Evolutionary conservation across 768 basidiomycete genomes (phyloP).

Genomic region (Hirschioporus abietinus): DNA sequence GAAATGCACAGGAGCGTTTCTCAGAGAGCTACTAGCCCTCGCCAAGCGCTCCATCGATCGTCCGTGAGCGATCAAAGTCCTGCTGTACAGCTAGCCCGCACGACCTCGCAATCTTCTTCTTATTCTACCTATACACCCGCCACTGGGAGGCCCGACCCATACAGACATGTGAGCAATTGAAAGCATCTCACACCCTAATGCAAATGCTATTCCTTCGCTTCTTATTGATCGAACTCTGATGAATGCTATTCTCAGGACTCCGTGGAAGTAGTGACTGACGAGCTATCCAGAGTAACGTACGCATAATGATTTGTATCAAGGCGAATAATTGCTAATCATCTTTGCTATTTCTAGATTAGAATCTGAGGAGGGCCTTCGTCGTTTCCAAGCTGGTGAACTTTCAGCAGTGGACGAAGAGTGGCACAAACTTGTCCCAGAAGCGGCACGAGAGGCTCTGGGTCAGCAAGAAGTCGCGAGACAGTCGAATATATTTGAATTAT

Average conservation of each 20-base stretch:
- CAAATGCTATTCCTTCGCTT: not conserved
- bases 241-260: not conserved
- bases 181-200: not conserved
- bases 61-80: not conserved
- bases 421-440: slow-evolving; percentile 72
- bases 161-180: slow-evolving; percentile 6
- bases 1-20: not conserved
- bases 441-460: slow-evolving; percentile 64
- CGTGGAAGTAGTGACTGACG: slow-evolving; percentile 16
- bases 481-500: slow-evolving; percentile 81
- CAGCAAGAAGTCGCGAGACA: slow-evolving; percentile 81
- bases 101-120: not conserved
- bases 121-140: not conserved
- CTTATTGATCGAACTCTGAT: slow-evolving; percentile 14
- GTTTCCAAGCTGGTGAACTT: slow-evolving; percentile 64
- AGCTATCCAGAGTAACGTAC: slow-evolving; percentile 22
- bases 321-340: slow-evolving; percentile 13
- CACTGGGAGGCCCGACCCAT: slow-evolving; percentile 3
- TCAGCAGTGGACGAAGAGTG: slow-evolving; percentile 74
- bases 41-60: not conserved
- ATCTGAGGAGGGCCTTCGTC: slow-evolving; percentile 56
- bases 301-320: slow-evolving; percentile 17
- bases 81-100: not conserved
- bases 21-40: not conserved
- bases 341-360: slow-evolving; percentile 37